Evolutionary conservation across 345 rosid genomes (phyloP).

Genomic region (Physaria fendleri): DNA sequence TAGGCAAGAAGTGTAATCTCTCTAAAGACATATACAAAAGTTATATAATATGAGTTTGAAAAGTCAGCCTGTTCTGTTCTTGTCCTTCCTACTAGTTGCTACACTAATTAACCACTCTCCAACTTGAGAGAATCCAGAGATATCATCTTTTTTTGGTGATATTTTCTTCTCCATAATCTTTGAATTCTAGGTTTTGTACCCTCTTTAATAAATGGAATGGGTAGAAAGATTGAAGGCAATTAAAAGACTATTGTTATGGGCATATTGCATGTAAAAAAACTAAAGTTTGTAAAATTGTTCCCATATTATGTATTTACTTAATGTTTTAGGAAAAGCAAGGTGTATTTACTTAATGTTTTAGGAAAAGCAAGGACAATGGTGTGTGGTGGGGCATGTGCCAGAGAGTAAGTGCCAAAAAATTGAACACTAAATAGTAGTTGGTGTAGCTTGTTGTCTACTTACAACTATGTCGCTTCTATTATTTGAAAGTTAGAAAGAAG

Average conservation of each 20-base stretch:
- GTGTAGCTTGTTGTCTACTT: slow-evolving; percentile 11
- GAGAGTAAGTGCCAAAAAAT: slow-evolving; percentile 5
- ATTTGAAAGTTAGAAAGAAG: not conserved
- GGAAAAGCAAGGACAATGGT: slow-evolving; percentile 7
- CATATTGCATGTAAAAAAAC: no score
- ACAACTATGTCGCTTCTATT: slow-evolving; percentile 25
- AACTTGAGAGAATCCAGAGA: no score
- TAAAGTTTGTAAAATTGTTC: no score
- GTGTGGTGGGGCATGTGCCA: slow-evolving; percentile 15
- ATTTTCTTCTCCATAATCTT: no score
- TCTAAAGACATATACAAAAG: slow-evolving; percentile 16
- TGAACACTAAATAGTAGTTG: slow-evolving; percentile 2
- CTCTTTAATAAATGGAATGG: no score
- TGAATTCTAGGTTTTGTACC: no score
- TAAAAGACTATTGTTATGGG: no score
- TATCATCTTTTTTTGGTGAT: no score
- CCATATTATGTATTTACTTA: no score
- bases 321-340: no score
- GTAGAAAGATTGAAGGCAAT: no score
- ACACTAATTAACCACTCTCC: slow-evolving; percentile 27
- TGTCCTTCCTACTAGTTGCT: slow-evolving; percentile 24
- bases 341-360: no score
- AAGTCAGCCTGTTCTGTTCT: slow-evolving; percentile 11
- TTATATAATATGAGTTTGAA: slow-evolving; percentile 22
- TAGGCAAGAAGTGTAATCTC: slow-evolving; percentile 31